Percentiles rank a stretch among this genome's conserved stretches.
These are phyloP conservation scores for Ganoderma multipileum DNA, from an alignment of 1,284 basidiomycete species.

Conservation along the genomic window DNA sequence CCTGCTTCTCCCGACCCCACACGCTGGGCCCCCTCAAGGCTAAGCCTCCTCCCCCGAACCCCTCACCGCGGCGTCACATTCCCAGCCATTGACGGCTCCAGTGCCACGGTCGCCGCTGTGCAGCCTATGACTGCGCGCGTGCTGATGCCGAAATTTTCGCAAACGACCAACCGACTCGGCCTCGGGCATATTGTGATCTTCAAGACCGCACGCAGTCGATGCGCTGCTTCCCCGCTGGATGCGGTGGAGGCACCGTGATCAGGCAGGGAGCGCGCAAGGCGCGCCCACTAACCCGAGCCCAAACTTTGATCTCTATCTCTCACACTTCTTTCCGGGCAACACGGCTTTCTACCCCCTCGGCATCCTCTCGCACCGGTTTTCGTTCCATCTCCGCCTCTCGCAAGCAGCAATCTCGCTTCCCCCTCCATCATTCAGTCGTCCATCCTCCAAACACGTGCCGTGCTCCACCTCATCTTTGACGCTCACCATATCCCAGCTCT, in stretches of 20 bases:
- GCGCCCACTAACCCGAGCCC: constrained; percentile 6
- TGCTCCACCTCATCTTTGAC: not conserved
- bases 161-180: not conserved
- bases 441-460: constrained; percentile 7
- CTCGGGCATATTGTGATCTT: not conserved
- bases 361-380: constrained; percentile 41
- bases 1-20: constrained; percentile 1
- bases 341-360: constrained; percentile 29
- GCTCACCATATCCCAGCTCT: not conserved
- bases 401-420: not conserved
- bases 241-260: constrained; percentile 7
- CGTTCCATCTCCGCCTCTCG: constrained; percentile 16
- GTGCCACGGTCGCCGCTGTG: not conserved
- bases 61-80: not conserved
- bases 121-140: not conserved
- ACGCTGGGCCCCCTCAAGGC: too few species aligned
- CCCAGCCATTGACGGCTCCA: not conserved
- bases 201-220: not conserved
- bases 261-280: not conserved
- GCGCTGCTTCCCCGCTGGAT: not conserved
- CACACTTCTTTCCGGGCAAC: constrained; percentile 28
- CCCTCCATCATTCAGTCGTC: constrained; percentile 3
- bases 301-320: constrained; percentile 26
- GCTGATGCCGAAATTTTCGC: not conserved
- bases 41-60: not conserved